Evolutionary conservation across 208 protist genomes (phyloP).

Genomic region (Leishmania major): DNA sequence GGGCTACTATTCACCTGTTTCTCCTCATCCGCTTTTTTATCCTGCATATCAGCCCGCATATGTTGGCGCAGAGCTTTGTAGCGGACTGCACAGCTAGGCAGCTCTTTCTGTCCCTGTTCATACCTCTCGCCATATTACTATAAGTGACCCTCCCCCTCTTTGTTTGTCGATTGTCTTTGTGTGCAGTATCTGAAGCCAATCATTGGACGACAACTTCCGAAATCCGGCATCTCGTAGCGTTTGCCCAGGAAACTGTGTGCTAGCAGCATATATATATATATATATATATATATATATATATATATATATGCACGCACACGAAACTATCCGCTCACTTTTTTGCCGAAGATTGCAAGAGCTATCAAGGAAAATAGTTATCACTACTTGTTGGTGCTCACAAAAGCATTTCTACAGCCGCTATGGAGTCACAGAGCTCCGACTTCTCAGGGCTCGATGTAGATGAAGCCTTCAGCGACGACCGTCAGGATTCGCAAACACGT

Average conservation of each 20-base stretch:
- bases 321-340: not conserved
- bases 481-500: constrained; percentile 8
- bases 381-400: not conserved
- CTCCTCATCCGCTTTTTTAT: not conserved
- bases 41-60: not conserved
- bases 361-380: not conserved
- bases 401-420: not conserved
- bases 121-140: not conserved
- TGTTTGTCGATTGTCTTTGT: no score
- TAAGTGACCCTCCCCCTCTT: not conserved
- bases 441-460: constrained; percentile 18
- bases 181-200: not conserved
- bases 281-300: no score
- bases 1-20: not conserved
- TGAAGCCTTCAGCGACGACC: constrained; percentile 3
- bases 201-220: not conserved
- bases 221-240: not conserved
- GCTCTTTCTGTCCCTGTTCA: not conserved
- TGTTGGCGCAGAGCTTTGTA: constrained; percentile 63
- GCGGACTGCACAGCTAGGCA: constrained; percentile 81
- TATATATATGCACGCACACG: not conserved
- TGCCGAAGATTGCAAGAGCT: not conserved
- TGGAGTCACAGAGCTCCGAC: not conserved
- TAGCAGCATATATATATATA: not conserved
- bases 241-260: not conserved